Evolutionary conservation across 2,329 filamentous ascomycete genomes (phyloP).

Genomic region (Monosporascus sp.): DNA sequence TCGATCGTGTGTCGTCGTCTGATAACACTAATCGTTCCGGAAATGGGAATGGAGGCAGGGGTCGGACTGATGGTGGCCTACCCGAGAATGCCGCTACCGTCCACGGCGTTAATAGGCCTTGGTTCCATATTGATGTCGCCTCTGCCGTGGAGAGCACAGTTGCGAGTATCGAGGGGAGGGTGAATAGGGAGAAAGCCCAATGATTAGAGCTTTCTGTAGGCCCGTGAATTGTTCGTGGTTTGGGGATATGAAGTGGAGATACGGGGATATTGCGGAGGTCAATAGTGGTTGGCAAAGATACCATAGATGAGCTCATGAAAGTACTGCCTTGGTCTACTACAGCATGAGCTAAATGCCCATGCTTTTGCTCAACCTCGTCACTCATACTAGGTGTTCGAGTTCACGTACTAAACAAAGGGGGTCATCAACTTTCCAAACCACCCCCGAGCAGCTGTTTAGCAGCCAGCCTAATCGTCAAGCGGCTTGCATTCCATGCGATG

Average conservation of each 20-base stretch:
- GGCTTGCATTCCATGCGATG: constrained; percentile 38
- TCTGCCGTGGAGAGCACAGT: constrained; percentile 42
- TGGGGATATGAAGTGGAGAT: no score
- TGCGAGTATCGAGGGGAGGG: constrained; percentile 22
- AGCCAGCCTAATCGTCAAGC: not conserved
- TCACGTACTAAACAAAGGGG: not conserved
- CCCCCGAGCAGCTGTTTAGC: not conserved
- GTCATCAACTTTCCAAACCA: not conserved
- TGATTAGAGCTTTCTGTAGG: not conserved
- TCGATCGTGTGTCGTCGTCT: constrained; percentile 4
- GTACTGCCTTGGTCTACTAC: no score
- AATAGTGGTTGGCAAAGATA: no score
- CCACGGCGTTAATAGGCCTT: constrained; percentile 43
- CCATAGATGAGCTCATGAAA: no score
- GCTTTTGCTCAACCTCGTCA: no score
- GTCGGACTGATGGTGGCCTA: constrained; percentile 23
- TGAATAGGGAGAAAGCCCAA: not conserved
- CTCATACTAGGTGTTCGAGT: no score
- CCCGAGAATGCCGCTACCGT: constrained; percentile 31
- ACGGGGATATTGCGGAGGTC: no score
- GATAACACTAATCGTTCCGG: not conserved
- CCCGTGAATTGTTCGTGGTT: no score
- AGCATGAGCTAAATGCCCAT: no score
- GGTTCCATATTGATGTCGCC: constrained; percentile 47
- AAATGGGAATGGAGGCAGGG: constrained; percentile 7